Evolutionary conservation across 441 rosid genomes (phyloP), one percentile per base, ranked within the genome.

Genomic region (Populus hybrid): DNA sequence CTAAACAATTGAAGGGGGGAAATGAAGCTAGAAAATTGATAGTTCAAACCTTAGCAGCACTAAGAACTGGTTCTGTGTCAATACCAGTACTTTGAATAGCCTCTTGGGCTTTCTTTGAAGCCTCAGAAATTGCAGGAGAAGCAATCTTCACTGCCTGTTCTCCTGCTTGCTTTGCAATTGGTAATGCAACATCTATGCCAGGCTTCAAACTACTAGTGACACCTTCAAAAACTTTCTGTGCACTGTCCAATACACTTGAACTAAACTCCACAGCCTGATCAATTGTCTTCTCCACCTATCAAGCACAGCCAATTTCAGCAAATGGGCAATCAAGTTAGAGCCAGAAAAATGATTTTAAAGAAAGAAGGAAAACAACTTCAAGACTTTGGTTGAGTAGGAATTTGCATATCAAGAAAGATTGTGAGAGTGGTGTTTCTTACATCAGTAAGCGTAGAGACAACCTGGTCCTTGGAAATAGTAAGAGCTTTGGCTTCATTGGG

Each of bases 71-170:
- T 71, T 94, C 84, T 6, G 94, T 70, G 77, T 95, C 92, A 84
- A 95, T 35, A 78, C 98, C 99, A 64, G 91, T 75, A 86, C 89
- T 84, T 79, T 93, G 89, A 87, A 95, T 85, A 65, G 93, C 97
- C 81, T 95, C 98, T 83, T 91, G 93, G 28, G 94, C 98, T 84
- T 90, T 91, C 91, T 86, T 95, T 0, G 98, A 84, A 68, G 89
- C 94, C 85, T 92, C 98, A 0, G 96, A 92, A 77, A 93, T 74
- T 6, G 87, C 92, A 14, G 97, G 99, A 84, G 98, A 92, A 32
- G 98, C 97, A 61, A 86, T 74, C 84, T 91, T 91, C 53, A 95
- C 20, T 1, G 92, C 97, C 77, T 93, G 82, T 71, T 93, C 93
- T 77, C 95, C 94, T 30, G 91, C 97, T 84, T 90, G 91, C 83